Evolutionary conservation across 31 red algal species (phyloP).

Genomic region (Pterothamnion heteromorphum): DNA sequence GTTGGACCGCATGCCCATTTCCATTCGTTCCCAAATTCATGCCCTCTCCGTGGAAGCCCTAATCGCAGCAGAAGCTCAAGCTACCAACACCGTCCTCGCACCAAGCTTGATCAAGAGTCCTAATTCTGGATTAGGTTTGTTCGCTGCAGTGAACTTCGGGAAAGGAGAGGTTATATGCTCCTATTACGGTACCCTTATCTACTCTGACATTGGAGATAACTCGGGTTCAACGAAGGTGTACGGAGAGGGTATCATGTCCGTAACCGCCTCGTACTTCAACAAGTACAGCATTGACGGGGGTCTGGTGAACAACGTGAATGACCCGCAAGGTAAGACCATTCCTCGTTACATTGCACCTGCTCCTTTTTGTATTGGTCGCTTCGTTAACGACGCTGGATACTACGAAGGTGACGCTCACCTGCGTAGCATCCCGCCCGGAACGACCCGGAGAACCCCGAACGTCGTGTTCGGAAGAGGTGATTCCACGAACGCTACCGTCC

Average conservation of each 20-base stretch:
- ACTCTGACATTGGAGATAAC: constrained; percentile 4
- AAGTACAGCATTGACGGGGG: constrained; percentile 20
- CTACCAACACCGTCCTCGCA: neutral
- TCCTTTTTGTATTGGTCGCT: neutral
- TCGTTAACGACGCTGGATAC: neutral
- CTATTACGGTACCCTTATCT: constrained; percentile 42
- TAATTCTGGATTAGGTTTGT: constrained; percentile 19
- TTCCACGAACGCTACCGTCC: no score
- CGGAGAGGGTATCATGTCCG: neutral
- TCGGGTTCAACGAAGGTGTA: neutral
- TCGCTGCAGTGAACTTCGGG: neutral
- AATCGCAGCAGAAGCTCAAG: neutral
- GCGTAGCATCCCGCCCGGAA: no score
- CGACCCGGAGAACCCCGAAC: no score
- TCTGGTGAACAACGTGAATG: no score
- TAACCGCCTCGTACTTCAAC: neutral
- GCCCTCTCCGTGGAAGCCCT: neutral
- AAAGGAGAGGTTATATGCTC: constrained; percentile 14
- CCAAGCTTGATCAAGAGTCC: constrained; percentile 18
- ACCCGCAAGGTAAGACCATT: no score
- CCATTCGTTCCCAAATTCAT: no score
- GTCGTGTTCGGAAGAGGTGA: no score
- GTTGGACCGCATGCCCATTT: neutral
- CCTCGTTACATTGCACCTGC: neutral
- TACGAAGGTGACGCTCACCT: constrained; percentile 16